Base-by-base conservation (phyloP, 257 asterid species). In the Solanum chmielewskii region DNA sequence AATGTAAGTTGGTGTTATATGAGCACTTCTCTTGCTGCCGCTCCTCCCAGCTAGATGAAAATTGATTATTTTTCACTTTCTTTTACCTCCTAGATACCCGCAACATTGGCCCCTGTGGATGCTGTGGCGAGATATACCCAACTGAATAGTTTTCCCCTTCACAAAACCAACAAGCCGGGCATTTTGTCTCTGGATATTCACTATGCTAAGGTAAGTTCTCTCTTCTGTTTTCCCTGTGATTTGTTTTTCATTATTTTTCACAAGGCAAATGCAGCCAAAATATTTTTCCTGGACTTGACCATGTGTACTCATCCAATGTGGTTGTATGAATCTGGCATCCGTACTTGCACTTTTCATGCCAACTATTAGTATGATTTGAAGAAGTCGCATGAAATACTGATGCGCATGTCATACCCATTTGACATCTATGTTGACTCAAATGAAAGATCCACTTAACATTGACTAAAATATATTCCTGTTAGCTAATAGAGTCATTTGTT, bases 111-210 rank as follows among this genome's bases (percentile, higher is more conserved):
- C 86, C 87, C 98, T 71, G 44, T 93, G 77, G 98, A 93, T 66
- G 95, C 93, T 69, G 88, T 97, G 90, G 99, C 94, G 91, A 93
- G 97, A 90, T 97, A 93, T 89, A 96, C 96, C 77, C 99, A 97
- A 86, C 96, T 96, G 87, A 96, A 93, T 78, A 94, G 96, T 69
- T 93, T 93, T 90, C 99, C 99, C 80, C 99, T 97, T 88, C 99
- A 97, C 88, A 94, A 93, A 83, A 96, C 99, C 87, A 96, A 91
- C 92, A 97, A 96, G 88, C 99, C 99, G 44, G 99, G 99, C 78
- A 95, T 97, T 90, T 92, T 96, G 85, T 93, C 98, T 11, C 33
- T 97, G 96, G 99, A 97, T 88, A 94, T 96, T 88, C 91, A 90
- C 39, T 85, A 91, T 90, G 89, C 97, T 78, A 94, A 94, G 99